A percentile compares a stretch with the other conserved stretches of the same genome.
These are phyloP conservation scores for Euclidium syriacum DNA, from an alignment of 345 rosid species.

Conservation along the genomic window DNA sequence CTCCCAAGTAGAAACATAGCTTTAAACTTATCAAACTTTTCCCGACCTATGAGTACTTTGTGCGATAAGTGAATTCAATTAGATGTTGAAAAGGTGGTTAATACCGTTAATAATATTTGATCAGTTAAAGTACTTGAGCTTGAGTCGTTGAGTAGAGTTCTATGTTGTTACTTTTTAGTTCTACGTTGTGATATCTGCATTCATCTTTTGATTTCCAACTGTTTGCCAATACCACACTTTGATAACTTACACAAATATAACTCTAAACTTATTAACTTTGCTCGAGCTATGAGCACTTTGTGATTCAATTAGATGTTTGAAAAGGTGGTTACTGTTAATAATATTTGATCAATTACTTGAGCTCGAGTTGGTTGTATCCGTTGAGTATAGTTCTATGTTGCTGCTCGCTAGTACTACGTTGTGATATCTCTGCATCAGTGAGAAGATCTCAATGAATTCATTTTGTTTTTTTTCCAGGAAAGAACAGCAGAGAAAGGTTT, in stretches of 20 bases:
- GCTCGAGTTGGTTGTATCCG: not conserved
- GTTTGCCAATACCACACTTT: not conserved
- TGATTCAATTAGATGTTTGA: not conserved
- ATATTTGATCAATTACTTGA: not conserved
- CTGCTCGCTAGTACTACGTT: not conserved
- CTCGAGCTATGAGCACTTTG: not conserved
- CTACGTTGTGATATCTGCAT: no score
- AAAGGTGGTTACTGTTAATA: conserved; percentile 4
- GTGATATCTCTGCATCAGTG: conserved; percentile 10
- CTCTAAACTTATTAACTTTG: not conserved
- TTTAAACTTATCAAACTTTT: not conserved
- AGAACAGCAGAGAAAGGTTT: conserved; percentile 40
- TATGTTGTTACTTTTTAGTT: no score
- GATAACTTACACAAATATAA: not conserved
- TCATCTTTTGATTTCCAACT: not conserved
- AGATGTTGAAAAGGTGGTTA: not conserved
- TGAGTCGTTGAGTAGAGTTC: no score
- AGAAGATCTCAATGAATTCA: not conserved
- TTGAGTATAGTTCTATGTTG: not conserved
- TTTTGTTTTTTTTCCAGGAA: conserved; percentile 46
- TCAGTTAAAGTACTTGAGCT: no score
- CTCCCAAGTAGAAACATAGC: not conserved
- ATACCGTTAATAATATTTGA: no score
- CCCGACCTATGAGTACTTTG: not conserved
- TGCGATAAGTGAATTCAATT: not conserved